Base-by-base conservation (phyloP, 495 filamentous ascomycete genomes). In the Tuber umbilicatum region DNA sequence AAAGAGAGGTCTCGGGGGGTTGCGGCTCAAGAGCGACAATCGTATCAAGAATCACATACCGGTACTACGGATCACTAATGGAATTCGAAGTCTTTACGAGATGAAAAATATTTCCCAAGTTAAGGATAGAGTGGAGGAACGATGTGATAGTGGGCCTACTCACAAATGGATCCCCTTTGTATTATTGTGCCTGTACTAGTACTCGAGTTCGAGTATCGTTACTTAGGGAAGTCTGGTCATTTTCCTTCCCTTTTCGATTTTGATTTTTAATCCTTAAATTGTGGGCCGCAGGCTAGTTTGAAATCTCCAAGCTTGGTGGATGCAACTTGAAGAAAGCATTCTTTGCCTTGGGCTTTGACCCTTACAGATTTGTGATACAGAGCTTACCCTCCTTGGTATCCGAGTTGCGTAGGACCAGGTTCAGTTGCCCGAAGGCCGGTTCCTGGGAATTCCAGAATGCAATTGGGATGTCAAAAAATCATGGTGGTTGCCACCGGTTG, bases 401-500 rank as follows among this genome's bases (percentile, higher is more conserved):
- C 55, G 55, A 64, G 55, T 64, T 64, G 55, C 55, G 55, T 64
- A 5, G 47, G 27, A 64, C 55, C 14, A 64, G 55, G 55, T 64
- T 64, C 12, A 64, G 27, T 31, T 17, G 55, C 3, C 55, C 55
- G 55, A 64, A 64, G 27, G 55, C 55, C 55, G 55, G 55, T 64
- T 35, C 55, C 55, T 64, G 55, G 55, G 55, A 64, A 64, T 64
- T 35, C 55, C 55, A 64, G 55, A 64, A 64, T 17, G 9, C 31
- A 7, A 14, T 35, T 14, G 55, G 55, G n/a, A 64, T 4, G 55
- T 64, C 27, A 35, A 35, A 35, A 35, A 17, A 35, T 64, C 19
- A 64, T 27, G 55, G 27, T 27, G n/a, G 4, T 64, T 35, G 27
- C 55, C 55, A 31, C 55, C 55, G 27, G 55, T 31, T 64, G 35